Evolutionary conservation across 768 basidiomycete genomes (phyloP).

Genomic region (Naganishia kalamii): DNA sequence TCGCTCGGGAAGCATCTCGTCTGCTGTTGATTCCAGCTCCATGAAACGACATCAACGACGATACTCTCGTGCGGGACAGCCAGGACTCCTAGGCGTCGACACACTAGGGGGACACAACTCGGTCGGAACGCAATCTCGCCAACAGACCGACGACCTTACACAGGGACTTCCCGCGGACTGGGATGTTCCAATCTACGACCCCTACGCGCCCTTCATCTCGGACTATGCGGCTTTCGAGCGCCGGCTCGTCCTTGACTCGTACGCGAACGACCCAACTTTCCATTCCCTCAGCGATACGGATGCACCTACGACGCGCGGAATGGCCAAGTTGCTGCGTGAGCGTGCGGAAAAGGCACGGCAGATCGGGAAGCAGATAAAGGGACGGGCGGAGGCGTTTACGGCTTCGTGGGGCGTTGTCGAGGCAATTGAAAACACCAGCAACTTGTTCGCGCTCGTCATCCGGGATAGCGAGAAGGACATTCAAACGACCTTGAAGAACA

Average conservation of each 20-base stretch:
- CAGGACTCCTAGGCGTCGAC: neutral
- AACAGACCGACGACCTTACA: neutral
- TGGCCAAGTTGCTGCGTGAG: conserved; percentile 23
- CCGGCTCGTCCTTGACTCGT: conserved; percentile 51
- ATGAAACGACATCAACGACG: conserved; percentile 20
- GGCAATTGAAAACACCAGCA: neutral
- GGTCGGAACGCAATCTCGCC: neutral
- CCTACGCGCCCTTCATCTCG: conserved; percentile 83
- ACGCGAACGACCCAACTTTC: conserved; percentile 25
- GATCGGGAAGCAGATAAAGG: conserved; percentile 53
- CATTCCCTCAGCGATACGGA: neutral
- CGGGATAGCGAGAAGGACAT: conserved; percentile 11
- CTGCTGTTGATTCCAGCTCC: neutral
- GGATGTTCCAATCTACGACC: conserved; percentile 88
- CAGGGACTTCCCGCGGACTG: conserved; percentile 48
- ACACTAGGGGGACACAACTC: neutral
- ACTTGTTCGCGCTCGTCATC: neutral
- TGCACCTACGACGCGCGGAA: conserved; percentile 7
- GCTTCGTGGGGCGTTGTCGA: conserved; percentile 13
- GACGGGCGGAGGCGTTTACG: conserved; percentile 29
- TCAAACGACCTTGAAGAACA: conserved; percentile 2
- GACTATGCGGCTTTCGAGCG: conserved; percentile 76
- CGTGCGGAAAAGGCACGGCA: conserved; percentile 32
- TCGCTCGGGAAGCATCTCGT: conserved; percentile 14
- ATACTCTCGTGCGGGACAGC: conserved; percentile 22